These are phyloP conservation scores for Aegle marmelos DNA, from an alignment of 345 rosid species.

Conservation along the genomic window DNA sequence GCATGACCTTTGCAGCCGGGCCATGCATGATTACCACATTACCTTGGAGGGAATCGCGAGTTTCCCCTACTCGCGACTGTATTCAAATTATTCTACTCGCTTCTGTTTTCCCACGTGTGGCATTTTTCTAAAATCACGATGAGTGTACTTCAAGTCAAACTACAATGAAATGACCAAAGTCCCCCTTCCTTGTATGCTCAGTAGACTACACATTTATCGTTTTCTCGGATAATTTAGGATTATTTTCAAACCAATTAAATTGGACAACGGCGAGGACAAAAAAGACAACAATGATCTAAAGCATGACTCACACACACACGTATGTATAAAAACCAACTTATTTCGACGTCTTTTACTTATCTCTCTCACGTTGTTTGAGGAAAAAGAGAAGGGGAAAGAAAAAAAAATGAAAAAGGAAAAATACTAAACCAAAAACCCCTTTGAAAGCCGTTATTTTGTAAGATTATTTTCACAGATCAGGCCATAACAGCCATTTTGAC, in stretches of 20 bases:
- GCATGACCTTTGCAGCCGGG: slow-evolving; percentile 27
- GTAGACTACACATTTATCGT: background rate
- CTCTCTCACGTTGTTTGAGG: background rate
- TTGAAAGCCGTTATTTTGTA: slow-evolving; percentile 1
- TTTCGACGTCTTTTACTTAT: background rate
- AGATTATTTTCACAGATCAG: slow-evolving; percentile 7
- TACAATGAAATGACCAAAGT: background rate
- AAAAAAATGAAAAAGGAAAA: no score
- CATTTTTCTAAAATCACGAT: background rate
- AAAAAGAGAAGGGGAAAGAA: background rate
- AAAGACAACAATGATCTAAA: background rate
- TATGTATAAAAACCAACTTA: background rate
- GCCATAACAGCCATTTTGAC: background rate
- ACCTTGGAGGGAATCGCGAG: background rate
- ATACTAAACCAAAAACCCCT: slow-evolving; percentile 1
- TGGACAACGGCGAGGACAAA: background rate
- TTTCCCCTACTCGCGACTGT: background rate
- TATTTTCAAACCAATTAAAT: background rate
- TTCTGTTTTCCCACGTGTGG: background rate
- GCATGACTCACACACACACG: background rate
- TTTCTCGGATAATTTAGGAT: background rate
- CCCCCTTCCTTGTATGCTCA: slow-evolving; percentile 1
- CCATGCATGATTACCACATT: slow-evolving; percentile 22
- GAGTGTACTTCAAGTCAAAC: background rate
- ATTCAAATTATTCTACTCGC: background rate